phyloP scores from a whole-genome alignment of 345 rosid species.

The Citrus maxima region DNA sequence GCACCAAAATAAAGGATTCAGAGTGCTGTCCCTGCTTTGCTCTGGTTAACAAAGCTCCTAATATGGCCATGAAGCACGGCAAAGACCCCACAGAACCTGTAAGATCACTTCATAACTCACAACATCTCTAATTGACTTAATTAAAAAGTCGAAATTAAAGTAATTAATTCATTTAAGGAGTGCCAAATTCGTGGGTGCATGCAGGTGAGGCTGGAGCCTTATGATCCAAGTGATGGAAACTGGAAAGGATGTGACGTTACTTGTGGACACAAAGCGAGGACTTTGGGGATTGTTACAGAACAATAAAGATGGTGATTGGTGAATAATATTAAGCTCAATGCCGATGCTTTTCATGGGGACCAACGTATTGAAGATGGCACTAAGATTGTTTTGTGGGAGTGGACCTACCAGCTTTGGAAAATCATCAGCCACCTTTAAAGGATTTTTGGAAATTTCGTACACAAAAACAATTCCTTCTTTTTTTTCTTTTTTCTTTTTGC shows the following conservation, averaged over 20 bases:
- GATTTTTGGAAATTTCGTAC: background rate
- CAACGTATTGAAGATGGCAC: background rate
- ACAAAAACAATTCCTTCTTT: too few species aligned
- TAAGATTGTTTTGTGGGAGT: background rate
- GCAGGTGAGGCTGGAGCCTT: background rate
- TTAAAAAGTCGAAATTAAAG: too few species aligned
- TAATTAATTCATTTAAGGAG: too few species aligned
- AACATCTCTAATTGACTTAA: background rate
- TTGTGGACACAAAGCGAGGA: background rate
- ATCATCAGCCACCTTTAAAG: background rate
- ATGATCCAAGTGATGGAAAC: background rate
- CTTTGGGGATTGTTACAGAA: background rate
- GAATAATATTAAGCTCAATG: background rate
- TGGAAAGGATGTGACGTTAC: background rate
- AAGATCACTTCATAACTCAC: conserved; percentile 22
- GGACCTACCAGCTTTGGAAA: background rate
- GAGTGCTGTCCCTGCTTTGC: conserved; percentile 69
- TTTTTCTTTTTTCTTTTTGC: rapidly evolving
- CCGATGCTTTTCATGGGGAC: background rate
- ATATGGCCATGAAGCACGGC: conserved; percentile 70
- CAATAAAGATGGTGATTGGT: background rate
- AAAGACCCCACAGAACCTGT: conserved; percentile 66
- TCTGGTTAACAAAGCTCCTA: conserved; percentile 73
- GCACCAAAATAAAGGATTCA: conserved; percentile 64
- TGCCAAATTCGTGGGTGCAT: too few species aligned